These are phyloP conservation scores for Pterocarpus santalinus DNA, from an alignment of 306 rosid species.

Conservation along the genomic window DNA sequence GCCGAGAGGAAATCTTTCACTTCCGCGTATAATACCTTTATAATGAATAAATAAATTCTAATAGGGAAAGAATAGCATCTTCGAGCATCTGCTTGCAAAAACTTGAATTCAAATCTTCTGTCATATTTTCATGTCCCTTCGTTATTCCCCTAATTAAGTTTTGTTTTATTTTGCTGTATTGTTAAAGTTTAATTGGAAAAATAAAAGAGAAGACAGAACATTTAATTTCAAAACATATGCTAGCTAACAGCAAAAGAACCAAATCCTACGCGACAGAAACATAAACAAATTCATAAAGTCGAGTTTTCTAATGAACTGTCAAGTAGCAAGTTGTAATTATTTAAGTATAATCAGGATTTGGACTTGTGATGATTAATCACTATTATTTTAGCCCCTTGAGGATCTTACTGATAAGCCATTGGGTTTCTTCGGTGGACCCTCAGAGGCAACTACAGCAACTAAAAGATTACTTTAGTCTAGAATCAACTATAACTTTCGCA, in stretches of 20 bases:
- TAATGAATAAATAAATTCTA: no score
- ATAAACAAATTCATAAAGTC: neutral
- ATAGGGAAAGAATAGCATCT: no score
- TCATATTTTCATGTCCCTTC: neutral
- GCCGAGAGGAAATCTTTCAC: neutral
- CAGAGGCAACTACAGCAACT: constrained; percentile 6
- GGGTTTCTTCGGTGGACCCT: constrained; percentile 23
- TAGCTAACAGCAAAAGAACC: neutral
- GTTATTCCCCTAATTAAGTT: neutral
- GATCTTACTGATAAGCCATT: neutral
- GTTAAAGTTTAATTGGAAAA: neutral
- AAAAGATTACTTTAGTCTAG: neutral
- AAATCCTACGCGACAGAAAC: constrained; percentile 6
- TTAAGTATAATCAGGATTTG: neutral
- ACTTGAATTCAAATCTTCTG: neutral
- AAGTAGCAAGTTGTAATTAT: constrained; percentile 19
- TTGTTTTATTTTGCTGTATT: neutral
- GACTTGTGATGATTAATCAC: neutral
- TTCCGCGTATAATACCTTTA: no score
- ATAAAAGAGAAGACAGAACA: neutral
- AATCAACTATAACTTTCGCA: constrained; percentile 12
- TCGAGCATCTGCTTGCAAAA: neutral
- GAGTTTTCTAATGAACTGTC: neutral
- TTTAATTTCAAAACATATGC: neutral
- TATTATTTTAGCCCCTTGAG: neutral